These are phyloP conservation scores for Talaromyces sp. DNA, from an alignment of 2,329 filamentous ascomycete species.

Conservation along the genomic window DNA sequence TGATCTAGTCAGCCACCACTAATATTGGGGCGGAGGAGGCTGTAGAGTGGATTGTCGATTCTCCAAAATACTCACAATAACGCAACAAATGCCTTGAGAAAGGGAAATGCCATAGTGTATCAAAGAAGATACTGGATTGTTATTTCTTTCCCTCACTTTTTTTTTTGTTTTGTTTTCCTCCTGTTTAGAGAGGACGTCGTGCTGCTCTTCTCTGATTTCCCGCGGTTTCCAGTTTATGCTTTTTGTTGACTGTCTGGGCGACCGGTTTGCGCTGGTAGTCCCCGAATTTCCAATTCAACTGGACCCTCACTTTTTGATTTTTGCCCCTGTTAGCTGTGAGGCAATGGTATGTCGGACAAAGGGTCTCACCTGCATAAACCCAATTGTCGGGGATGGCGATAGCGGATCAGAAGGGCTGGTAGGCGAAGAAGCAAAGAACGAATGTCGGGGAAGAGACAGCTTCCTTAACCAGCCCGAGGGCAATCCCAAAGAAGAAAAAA, in stretches of 20 bases:
- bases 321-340: background rate
- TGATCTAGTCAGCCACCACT: conserved; percentile 12
- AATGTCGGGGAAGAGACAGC: conserved; percentile 29
- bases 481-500: conserved; percentile 10
- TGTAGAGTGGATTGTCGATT: too few relatives aligned
- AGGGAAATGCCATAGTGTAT: conserved; percentile 40
- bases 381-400: conserved; percentile 9
- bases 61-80: conserved; percentile 37
- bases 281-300: conserved; percentile 2
- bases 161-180: background rate
- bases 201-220: too few relatives aligned
- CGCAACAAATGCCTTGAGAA: conserved; percentile 43
- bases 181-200: background rate
- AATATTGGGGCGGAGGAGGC: background rate
- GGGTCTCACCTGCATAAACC: background rate
- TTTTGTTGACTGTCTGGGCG: background rate
- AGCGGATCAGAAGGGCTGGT: conserved; percentile 12
- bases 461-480: conserved; percentile 25
- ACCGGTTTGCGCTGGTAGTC: background rate
- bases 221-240: background rate
- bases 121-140: background rate
- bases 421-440: conserved; percentile 23
- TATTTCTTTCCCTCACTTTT: background rate
- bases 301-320: background rate
- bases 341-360: background rate